Base-by-base conservation (phyloP, 495 filamentous ascomycete genomes). In the Penicillium salamii region DNA sequence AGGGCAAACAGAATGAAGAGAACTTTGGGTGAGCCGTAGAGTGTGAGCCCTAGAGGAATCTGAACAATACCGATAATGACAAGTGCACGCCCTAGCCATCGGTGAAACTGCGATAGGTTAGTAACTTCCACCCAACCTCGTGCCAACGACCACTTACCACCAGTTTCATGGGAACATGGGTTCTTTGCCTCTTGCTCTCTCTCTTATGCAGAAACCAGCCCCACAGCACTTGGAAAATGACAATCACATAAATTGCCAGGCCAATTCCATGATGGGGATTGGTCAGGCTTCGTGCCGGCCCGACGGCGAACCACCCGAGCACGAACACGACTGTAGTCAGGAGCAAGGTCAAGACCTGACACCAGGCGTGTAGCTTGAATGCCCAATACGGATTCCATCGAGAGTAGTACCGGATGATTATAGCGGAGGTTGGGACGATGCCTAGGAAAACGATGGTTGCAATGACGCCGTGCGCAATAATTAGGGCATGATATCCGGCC, bases 191-290 rank as follows among this genome's bases (percentile, higher is more conserved):
- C 38, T 80, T 78, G 57, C 80, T 81, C 54, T 85, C 81, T 11
- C 75, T 69, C 47, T 76, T 74, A 49, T 85, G 79, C 31, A 95
- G 76, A 31, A 88, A 74, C 54, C 81, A 81, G 14, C 95, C 95
- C 54, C 86, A 86, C 17, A 97, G 52, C 7, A 84, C 78, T 60
- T 97, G 95, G 18, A 91, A 78, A 21, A 95, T 63, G 14, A 97
- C 79, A 55, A 93, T 69, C 23, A 89, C 85, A 67, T 93, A 97
- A 48, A 98, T 84, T 31, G 91, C 87, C 26, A 95, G 70, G 18
- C 93, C 93, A 59, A 97, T 97, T 48, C 90, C 91, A 71, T 91
- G 88, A 72, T 98, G 93, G 2, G 93, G 93, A 65, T 98, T 98
- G 37, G 88, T 88, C 55, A 97, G 75, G 59, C 83, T 90, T 51